Evolutionary conservation across 805 yeast species (phyloP).

Genomic region (Wickerhamomyces sydowiorum): DNA sequence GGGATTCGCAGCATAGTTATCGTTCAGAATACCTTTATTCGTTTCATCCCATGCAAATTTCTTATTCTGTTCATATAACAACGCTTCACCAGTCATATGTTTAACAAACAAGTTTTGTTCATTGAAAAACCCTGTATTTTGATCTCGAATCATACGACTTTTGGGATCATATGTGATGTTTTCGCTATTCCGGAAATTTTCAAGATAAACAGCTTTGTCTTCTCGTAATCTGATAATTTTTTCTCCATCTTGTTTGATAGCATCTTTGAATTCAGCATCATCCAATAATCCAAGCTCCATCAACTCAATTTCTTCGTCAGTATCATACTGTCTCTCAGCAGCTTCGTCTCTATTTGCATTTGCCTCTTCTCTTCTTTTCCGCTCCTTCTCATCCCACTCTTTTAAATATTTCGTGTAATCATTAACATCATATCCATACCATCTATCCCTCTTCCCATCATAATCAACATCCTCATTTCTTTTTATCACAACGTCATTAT

Average conservation of each 20-base stretch:
- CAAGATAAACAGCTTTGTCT: slow-evolving; percentile 69
- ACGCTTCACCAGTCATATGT: slow-evolving; percentile 51
- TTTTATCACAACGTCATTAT: slow-evolving; percentile 5
- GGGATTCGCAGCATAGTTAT: slow-evolving; percentile 38
- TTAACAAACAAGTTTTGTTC: slow-evolving; percentile 45
- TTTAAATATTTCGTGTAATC: slow-evolving; percentile 51
- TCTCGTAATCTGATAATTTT: slow-evolving; percentile 57
- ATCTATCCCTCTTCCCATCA: slow-evolving; percentile 24
- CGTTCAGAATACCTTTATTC: slow-evolving; percentile 22
- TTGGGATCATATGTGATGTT: slow-evolving; percentile 49
- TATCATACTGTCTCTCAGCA: slow-evolving; percentile 23
- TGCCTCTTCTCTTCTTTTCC: slow-evolving; percentile 11
- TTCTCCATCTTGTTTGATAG: slow-evolving; percentile 31
- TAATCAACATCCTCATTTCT: slow-evolving; percentile 21
- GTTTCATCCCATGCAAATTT: slow-evolving; percentile 43
- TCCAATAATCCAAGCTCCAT: slow-evolving; percentile 31
- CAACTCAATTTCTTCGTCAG: slow-evolving; percentile 39
- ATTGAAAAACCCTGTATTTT: slow-evolving; percentile 26
- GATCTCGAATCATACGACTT: slow-evolving; percentile 35
- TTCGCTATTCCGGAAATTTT: slow-evolving; percentile 38
- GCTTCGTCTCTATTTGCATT: slow-evolving; percentile 6
- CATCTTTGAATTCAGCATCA: slow-evolving; percentile 2
- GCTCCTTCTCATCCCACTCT: slow-evolving; percentile 38
- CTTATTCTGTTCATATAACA: slow-evolving; percentile 42
- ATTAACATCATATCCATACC: slow-evolving; percentile 65